phyloP scores from a whole-genome alignment of 2,329 filamentous ascomycete species.

The Botrytis tulipae region DNA sequence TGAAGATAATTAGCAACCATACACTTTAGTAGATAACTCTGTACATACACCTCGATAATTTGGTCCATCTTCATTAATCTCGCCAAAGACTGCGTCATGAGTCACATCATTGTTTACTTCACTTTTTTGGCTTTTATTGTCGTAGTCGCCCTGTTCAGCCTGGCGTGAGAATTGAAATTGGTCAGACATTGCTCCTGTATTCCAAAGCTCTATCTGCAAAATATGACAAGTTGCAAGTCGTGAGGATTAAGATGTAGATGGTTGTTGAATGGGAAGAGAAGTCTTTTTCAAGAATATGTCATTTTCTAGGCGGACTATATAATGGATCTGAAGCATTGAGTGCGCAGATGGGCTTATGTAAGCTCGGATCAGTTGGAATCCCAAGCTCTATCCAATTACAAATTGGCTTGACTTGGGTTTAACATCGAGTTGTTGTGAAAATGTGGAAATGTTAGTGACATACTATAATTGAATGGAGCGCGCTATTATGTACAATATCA shows the following conservation, averaged over 20 bases:
- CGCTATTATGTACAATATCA: constrained; percentile 9
- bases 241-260: background rate
- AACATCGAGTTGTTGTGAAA: background rate
- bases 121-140: background rate
- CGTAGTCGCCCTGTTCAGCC: background rate
- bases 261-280: background rate
- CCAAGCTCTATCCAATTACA: background rate
- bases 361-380: constrained; percentile 4
- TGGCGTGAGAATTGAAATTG: background rate
- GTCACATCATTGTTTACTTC: background rate
- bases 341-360: background rate
- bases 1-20: background rate
- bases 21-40: background rate
- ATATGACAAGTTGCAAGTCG: background rate
- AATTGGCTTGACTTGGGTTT: background rate
- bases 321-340: background rate
- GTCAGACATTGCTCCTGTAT: background rate
- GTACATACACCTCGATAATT: constrained; percentile 14
- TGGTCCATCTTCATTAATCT: constrained; percentile 16
- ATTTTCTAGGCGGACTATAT: constrained; percentile 2
- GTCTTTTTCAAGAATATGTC: background rate
- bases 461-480: background rate
- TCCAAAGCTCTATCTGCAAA: background rate
- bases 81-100: constrained; percentile 14
- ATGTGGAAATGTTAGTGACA: background rate